Conservation (phyloP, 2,329 filamentous ascomycete species). For the Rhinocladiella similis region DNA sequence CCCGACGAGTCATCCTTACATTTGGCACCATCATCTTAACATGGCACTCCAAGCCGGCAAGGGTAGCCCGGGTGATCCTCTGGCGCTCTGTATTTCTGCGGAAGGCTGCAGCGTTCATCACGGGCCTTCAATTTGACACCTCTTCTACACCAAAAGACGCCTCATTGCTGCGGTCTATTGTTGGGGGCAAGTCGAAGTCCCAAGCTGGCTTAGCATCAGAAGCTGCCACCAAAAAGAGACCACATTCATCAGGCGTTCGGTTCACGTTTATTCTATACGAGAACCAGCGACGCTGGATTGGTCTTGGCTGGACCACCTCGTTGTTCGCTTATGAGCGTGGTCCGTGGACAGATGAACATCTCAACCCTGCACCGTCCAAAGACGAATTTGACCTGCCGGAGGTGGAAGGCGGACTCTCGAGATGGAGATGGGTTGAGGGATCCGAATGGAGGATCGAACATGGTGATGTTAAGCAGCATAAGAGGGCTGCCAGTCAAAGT, state of each 20-base stretch:
- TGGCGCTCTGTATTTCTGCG: conserved; percentile 84
- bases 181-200: conserved; percentile 31
- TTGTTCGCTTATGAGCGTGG: conserved; percentile 87
- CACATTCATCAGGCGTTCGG: conserved; percentile 72
- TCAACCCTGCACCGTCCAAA: conserved; percentile 74
- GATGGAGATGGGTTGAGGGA: conserved; percentile 80
- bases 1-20: conserved; percentile 77
- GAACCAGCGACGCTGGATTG: conserved; percentile 93
- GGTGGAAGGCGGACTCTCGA: conserved; percentile 62
- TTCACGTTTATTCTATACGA: conserved; percentile 98
- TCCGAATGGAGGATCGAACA: conserved; percentile 87
- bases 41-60: conserved; percentile 86
- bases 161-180: conserved; percentile 31
- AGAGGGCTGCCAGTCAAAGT: conserved; percentile 36
- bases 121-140: conserved; percentile 71
- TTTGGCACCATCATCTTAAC: conserved; percentile 84
- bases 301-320: conserved; percentile 89
- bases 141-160: conserved; percentile 37
- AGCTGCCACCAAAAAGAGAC: conserved; percentile 45
- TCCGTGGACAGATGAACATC: conserved; percentile 94
- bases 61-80: conserved; percentile 80
- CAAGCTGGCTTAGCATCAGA: conserved; percentile 49
- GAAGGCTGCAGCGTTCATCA: conserved; percentile 68
- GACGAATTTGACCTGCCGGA: conserved; percentile 70
- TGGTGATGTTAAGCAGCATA: conserved; percentile 37